Base-by-base conservation (phyloP, 2,329 filamentous ascomycete genomes). In the Chalara sp. region DNA sequence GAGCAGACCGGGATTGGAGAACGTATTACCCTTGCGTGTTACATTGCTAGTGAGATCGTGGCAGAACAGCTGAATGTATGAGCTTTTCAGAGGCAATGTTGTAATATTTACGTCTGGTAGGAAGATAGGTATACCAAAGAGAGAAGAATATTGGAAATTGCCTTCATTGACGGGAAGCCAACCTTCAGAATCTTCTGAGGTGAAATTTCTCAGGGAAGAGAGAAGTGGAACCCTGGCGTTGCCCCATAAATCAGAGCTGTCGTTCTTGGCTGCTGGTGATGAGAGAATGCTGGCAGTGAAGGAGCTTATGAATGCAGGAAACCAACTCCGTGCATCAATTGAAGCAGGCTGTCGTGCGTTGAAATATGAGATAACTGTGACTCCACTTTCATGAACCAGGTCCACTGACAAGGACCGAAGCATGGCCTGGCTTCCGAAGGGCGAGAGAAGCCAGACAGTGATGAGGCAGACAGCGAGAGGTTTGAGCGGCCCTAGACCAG, bases 221-320 rank as follows among this genome's bases (percentile, higher is more conserved):
- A 57, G 53, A 6, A 53, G 32, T 2, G 58, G 58, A 30, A 61
- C 59, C 31, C 57, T 61, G 46, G 59, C 51, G 32, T 59, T 58
- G 1, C 56, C 54, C 48, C 51, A 59, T 5, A 56, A 32, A 51
- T 61, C 58, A 13, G 48, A 46, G 0, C 47, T 32, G 35, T 55
- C 49, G 7, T 40, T 56, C 41, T 59, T 61, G 6, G 53, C 43
- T 43, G 29, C 40, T 10, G 32, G 49, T 21, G 58, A 52, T 12
- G 54, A 53, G 12, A 61, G 39, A 8, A 61, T 32, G 37, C 55
- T 35, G 2, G 57, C 54, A 44, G 44, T 52, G 37, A 59, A 55
- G 6, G 57, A 21, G 6, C 48, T 46, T 4, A 57, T 49, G 46
- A 58, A 59, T 10, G 54, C 53, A 13, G 56, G 45, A 42, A 56